phyloP scores from a whole-genome alignment of 2,329 filamentous ascomycete genomes.

The Colletotrichum camelliae region DNA sequence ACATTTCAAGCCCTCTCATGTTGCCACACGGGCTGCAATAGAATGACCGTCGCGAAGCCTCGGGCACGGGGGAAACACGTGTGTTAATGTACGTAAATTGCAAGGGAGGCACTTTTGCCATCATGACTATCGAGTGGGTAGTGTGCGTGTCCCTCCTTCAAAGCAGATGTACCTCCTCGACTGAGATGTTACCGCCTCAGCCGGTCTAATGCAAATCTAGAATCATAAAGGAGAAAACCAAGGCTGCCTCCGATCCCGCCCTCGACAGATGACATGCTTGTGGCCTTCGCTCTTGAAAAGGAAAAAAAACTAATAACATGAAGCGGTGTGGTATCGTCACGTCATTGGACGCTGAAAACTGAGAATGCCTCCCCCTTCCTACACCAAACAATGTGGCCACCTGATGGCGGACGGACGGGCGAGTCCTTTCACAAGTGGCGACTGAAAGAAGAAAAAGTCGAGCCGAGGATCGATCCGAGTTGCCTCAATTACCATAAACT shows the following conservation, averaged over 20 bases:
- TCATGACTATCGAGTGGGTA: neutral
- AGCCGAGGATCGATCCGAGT: neutral
- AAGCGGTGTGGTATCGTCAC: constrained; percentile 18
- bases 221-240: neutral
- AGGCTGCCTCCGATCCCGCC: neutral
- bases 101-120: neutral
- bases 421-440: neutral
- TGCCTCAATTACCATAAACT: neutral
- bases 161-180: neutral
- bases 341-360: neutral
- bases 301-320: neutral
- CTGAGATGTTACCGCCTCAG: neutral
- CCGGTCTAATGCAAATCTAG: constrained; percentile 19
- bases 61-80: neutral
- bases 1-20: neutral
- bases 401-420: neutral
- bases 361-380: constrained; percentile 6
- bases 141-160: neutral
- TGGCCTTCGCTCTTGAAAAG: constrained; percentile 13
- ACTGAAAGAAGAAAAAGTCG: neutral
- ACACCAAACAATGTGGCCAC: constrained; percentile 2
- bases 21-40: neutral
- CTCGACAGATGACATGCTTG: constrained; percentile 14
- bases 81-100: neutral
- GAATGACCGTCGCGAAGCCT: neutral